Conservation (phyloP, 257 asterid species). For the Schizonepeta tenuifolia region DNA sequence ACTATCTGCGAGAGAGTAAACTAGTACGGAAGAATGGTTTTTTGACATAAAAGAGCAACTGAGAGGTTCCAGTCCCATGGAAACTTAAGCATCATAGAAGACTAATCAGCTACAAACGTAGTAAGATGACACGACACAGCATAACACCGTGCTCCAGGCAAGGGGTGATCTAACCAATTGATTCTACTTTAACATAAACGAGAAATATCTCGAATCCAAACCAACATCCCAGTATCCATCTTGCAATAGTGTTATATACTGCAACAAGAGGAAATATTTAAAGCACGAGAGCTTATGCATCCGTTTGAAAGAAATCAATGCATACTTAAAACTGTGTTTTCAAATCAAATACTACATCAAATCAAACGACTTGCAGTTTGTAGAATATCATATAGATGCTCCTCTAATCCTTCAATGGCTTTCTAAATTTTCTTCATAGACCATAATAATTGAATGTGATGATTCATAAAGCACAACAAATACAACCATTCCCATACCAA, state of each 20-base stretch:
- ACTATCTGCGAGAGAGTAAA: no score
- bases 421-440: conserved; percentile 33
- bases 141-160: not conserved
- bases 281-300: conserved; percentile 19
- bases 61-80: not conserved
- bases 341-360: conserved; percentile 23
- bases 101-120: not conserved
- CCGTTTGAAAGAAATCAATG: not conserved
- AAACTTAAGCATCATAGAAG: not conserved
- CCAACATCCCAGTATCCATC: not conserved
- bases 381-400: conserved; percentile 13
- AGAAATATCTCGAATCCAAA: not conserved
- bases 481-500: conserved; percentile 56
- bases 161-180: not conserved
- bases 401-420: conserved; percentile 22
- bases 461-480: conserved; percentile 43
- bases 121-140: not conserved
- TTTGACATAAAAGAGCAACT: no score
- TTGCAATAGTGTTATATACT: not conserved
- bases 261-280: conserved; percentile 12
- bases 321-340: not conserved
- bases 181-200: not conserved
- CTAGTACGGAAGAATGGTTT: no score
- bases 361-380: conserved; percentile 20
- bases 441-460: conserved; percentile 38